Base-by-base conservation (phyloP, 768 basidiomycete genomes). In the Boletus rubescentipes region DNA sequence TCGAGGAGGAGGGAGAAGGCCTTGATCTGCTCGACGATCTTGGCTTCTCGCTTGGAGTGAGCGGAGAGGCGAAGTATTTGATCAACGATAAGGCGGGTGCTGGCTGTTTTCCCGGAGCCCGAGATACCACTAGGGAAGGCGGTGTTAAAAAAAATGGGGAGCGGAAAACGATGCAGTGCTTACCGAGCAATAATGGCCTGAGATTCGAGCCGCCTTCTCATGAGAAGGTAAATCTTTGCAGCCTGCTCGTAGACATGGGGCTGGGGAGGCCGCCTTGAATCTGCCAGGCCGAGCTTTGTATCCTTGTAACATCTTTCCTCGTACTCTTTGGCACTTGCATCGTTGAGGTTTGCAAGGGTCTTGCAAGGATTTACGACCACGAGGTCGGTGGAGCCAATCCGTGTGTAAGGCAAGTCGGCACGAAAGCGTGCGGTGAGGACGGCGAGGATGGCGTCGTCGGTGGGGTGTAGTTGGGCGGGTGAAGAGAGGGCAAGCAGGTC, bases 191-290 rank as follows among this genome's bases (percentile, higher is more conserved):
- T 58, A 29, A 87, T 67, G 16, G 75, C 76, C 63, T 87, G 85
- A 3, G 78, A 75, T 69, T 85, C 77, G 26, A 67, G 66, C 42
- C 75, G 73, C 61, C 85, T 75, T 57, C 77, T 68, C 81, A 84
- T 84, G 46, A 85, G 61, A 46, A 82, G 69, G 67, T 85, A 87
- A 26, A 80, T 76, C 58, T 80, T 72, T 26, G 79, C 81, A 1
- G 85, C 85, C 38, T 84, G 71, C 53, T 87, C 86, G 62, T 83
- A 87, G 2, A 82, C 61, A 61, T 84, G 84, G 30, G 85, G 85
- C 47, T 81, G 79, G 9, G 81, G 72, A 18, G 75, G 72, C 2
- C 75, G 60, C 4, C 66, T 66, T 26, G 73, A 62, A 34, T 72
- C 66, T 3, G 65, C 73, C 23, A 77, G 61, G 49, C 70, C 70